phyloP scores from a whole-genome alignment of 1,139 yeast species.

The Sugiyamaella neomexicana region DNA sequence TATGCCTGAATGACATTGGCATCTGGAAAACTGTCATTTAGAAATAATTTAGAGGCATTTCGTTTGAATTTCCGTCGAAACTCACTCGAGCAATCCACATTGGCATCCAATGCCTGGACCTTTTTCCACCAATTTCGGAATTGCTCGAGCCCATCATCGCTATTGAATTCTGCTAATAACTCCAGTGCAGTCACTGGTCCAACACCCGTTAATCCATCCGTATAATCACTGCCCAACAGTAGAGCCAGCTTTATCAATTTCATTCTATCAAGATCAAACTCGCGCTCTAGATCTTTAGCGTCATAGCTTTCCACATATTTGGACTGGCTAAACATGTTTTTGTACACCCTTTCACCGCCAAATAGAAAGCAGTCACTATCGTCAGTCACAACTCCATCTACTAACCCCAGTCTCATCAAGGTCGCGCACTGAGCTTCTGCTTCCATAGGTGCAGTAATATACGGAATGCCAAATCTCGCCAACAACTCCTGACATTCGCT shows the following conservation, averaged over 20 bases:
- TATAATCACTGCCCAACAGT: constrained; percentile 88
- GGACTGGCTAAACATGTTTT: constrained; percentile 92
- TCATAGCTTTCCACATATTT: constrained; percentile 88
- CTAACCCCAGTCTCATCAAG: constrained; percentile 60
- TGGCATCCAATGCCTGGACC: constrained; percentile 44
- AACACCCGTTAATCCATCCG: constrained; percentile 85
- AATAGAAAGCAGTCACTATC: constrained; percentile 96
- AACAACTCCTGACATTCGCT: constrained; percentile 86
- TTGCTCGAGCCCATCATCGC: constrained; percentile 36
- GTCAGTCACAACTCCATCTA: constrained; percentile 95
- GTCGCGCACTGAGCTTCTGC: constrained; percentile 98
- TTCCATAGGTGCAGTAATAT: constrained; percentile 93
- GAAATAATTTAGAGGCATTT: constrained; percentile 61
- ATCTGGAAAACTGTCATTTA: constrained; percentile 72
- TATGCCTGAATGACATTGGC: constrained; percentile 71
- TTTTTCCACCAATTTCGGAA: constrained; percentile 60
- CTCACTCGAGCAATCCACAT: constrained; percentile 25
- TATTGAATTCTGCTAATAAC: constrained; percentile 81
- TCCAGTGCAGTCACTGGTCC: constrained; percentile 96
- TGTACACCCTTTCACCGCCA: constrained; percentile 83
- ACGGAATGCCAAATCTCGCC: constrained; percentile 88
- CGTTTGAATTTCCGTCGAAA: constrained; percentile 51
- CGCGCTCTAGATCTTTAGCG: constrained; percentile 56
- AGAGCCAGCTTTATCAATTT: constrained; percentile 77
- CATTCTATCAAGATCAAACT: constrained; percentile 62